Base-by-base conservation (phyloP, 1,284 basidiomycete species). In the Leccinum pachyderme region DNA sequence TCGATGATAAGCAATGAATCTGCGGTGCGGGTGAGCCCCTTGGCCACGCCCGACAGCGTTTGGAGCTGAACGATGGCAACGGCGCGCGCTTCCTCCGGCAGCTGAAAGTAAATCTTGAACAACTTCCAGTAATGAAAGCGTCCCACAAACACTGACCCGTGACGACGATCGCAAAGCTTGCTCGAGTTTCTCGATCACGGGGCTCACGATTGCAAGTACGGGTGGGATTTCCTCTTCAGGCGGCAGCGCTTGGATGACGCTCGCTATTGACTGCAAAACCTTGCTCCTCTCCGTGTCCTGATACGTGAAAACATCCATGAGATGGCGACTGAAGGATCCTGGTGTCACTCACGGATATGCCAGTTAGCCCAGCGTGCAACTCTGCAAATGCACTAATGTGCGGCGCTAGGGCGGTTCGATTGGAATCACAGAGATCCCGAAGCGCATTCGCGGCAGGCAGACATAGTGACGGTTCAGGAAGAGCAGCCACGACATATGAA, bases 261-360 rank as follows among this genome's bases (percentile, higher is more conserved):
- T 94, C 2, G 91, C 86, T 55, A 96, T 94, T 0, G 87, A 91
- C 68, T 95, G 90, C 49, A 95, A 75, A 1, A 95, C 90, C 72
- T 94, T 95, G 59, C 85, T 83, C 72, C 90, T 91, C 72, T 95
- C 93, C 25, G 88, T 87, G 58, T 93, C 89, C 87, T 92, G 39
- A 32, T 46, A 11, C 27, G n/a, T 46, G 18, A 0, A 32, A 18
- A 31, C 24, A 31, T 51, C 50, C 18, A 51, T 45, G 29, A 57
- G 29, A 52, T 31, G 15, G 6, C 6, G 18, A 32, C 15, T 27
- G 31, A 2, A 9, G 9, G 29, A 50, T 7, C 6, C 52, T 37
- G 2, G 18, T 39, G 49, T 4, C 11, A 75, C 86, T 59, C 61
- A 92, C 91, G 3, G 88, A 88, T 53, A 94, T 85, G 15, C 78